A percentile compares a stretch with the other conserved stretches of the same genome.
Conservation (phyloP, 371 early-diverging fungal genomes). For the Blastocladiella emersonii region DNA sequence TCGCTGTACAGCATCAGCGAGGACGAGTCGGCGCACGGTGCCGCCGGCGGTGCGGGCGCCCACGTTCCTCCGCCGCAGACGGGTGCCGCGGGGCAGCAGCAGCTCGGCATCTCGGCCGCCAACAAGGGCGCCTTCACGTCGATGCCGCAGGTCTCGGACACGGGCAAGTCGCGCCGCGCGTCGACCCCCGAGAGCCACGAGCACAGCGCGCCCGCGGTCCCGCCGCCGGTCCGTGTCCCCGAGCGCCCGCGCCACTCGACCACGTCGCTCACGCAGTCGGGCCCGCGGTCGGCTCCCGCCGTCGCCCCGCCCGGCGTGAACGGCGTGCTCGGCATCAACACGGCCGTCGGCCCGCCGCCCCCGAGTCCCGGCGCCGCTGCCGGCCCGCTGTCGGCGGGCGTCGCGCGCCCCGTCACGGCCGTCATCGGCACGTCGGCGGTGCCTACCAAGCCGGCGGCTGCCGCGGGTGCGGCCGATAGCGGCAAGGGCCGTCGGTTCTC, state of each 20-base stretch:
- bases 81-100: neutral
- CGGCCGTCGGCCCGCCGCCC: neutral
- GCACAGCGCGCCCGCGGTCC: neutral
- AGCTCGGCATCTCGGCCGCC: neutral
- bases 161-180: neutral
- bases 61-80: neutral
- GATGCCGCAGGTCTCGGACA: neutral
- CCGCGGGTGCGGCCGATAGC: too few relatives aligned
- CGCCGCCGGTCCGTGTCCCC: neutral
- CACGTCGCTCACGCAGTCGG: neutral
- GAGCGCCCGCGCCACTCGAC: neutral
- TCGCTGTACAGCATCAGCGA: slow-evolving; percentile 2
- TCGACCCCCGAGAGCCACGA: neutral
- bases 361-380: too few relatives aligned
- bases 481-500: neutral
- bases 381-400: neutral
- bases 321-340: neutral
- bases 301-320: neutral
- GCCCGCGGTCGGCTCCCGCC: neutral
- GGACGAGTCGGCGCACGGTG: neutral
- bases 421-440: too few relatives aligned
- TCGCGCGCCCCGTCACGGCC: too few relatives aligned
- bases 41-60: too few relatives aligned
- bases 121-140: neutral
- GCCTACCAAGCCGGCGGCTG: too few relatives aligned